Evolutionary conservation across 192 early-diverging fungal species (phyloP).

Genomic region (Coemansia furcata): DNA sequence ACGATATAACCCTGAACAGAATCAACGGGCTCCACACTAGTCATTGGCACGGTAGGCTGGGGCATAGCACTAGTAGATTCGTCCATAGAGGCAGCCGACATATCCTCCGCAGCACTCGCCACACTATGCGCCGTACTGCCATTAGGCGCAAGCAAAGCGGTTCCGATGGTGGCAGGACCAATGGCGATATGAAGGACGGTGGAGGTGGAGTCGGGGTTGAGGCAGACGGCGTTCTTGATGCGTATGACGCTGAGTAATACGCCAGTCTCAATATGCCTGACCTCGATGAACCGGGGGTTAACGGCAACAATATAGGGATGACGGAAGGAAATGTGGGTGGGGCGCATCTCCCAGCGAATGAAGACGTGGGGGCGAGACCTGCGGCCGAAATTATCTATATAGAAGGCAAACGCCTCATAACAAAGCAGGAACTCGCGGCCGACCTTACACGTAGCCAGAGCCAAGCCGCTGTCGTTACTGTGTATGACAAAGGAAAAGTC

Average conservation of each 20-base stretch:
- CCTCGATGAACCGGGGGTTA: conserved; percentile 84
- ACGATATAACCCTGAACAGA: conserved; percentile 13
- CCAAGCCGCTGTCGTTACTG: conserved; percentile 21
- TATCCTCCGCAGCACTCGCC: background rate
- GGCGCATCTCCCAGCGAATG: conserved; percentile 84
- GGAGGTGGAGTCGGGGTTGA: conserved; percentile 44
- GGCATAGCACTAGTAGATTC: background rate
- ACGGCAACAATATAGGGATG: conserved; percentile 87
- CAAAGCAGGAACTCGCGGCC: conserved; percentile 80
- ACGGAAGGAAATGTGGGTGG: conserved; percentile 69
- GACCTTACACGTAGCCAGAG: conserved; percentile 42
- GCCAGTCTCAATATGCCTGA: conserved; percentile 79
- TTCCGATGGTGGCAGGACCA: conserved; percentile 9
- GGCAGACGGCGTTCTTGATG: conserved; percentile 28
- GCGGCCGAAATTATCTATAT: conserved; percentile 82
- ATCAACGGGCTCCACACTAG: background rate
- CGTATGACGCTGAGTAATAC: conserved; percentile 52
- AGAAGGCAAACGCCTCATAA: conserved; percentile 92
- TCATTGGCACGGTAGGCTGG: background rate
- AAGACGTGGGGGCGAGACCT: conserved; percentile 68
- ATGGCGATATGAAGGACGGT: conserved; percentile 36
- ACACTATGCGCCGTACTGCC: background rate
- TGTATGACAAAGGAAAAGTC: conserved; percentile 49
- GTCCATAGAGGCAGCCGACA: background rate
- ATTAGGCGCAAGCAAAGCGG: background rate